Evolutionary conservation across 2,329 filamentous ascomycete species (phyloP).

Genomic region (Daldinia sp.): DNA sequence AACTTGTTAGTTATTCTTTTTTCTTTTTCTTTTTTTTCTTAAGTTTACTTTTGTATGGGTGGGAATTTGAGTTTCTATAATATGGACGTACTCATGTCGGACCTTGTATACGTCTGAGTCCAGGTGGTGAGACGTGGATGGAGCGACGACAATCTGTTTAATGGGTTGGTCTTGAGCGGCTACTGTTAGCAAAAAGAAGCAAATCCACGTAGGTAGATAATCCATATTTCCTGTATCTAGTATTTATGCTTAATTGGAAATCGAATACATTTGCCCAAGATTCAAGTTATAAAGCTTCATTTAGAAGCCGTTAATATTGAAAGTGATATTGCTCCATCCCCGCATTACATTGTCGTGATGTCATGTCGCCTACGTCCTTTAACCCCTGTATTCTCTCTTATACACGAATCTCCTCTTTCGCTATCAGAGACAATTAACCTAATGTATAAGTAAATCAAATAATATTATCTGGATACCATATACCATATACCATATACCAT

Average conservation of each 20-base stretch:
- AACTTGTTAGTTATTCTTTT: not conserved
- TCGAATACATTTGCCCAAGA: not conserved
- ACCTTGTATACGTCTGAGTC: slow-evolving; percentile 25
- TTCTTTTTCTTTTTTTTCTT: not conserved
- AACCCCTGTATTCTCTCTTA: no score
- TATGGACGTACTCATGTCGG: slow-evolving; percentile 22
- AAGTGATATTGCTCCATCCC: slow-evolving; percentile 6
- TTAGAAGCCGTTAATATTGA: not conserved
- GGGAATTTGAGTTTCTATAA: not conserved
- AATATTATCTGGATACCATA: no score
- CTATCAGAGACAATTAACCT: no score
- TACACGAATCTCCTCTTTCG: no score
- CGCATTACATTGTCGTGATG: slow-evolving; percentile 35
- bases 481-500: no score
- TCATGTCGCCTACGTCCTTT: slow-evolving; percentile 21
- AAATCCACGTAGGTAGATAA: slow-evolving; percentile 2
- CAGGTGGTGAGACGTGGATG: not conserved
- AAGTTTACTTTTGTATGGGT: no score
- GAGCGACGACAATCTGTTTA: slow-evolving; percentile 13
- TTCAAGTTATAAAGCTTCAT: no score
- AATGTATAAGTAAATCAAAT: no score
- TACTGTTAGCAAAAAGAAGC: not conserved
- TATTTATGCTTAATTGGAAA: not conserved
- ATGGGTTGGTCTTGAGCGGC: not conserved
- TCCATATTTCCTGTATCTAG: slow-evolving; percentile 1